phyloP scores from a whole-genome alignment of 2,329 filamentous ascomycete species.

The Pseudogymnoascus sp. region DNA sequence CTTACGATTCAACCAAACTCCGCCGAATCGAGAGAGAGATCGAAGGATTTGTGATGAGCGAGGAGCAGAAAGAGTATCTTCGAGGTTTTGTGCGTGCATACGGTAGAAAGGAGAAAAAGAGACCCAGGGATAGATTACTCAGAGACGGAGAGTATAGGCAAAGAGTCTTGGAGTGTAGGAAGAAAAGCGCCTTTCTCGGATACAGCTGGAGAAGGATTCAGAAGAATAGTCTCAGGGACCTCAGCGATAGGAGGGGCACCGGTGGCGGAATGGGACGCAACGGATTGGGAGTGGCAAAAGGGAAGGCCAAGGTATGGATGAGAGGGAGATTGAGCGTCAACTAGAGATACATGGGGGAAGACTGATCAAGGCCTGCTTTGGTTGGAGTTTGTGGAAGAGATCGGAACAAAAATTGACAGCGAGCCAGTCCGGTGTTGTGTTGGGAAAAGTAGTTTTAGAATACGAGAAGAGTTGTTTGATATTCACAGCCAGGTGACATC shows the following conservation, averaged over 20 bases:
- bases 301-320: conserved; percentile 9
- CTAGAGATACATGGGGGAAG: background rate
- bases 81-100: conserved; percentile 29
- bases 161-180: conserved; percentile 70
- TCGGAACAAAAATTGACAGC: background rate
- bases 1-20: conserved; percentile 26
- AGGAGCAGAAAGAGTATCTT: conserved; percentile 30
- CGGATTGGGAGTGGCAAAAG: background rate
- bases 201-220: conserved; percentile 69
- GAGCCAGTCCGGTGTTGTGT: background rate
- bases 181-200: conserved; percentile 76
- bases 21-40: conserved; percentile 29
- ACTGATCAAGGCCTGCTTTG: background rate
- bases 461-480: background rate
- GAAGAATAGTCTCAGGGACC: conserved; percentile 10
- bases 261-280: background rate
- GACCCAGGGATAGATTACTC: conserved; percentile 77
- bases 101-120: conserved; percentile 57
- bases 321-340: conserved; percentile 7
- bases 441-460: background rate
- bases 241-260: background rate
- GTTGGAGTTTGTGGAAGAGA: background rate
- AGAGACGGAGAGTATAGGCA: conserved; percentile 62
- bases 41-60: conserved; percentile 25
- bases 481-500: background rate